Evolutionary conservation across 2,329 filamentous ascomycete species (phyloP).

Genomic region (Sporothrix globosa): DNA sequence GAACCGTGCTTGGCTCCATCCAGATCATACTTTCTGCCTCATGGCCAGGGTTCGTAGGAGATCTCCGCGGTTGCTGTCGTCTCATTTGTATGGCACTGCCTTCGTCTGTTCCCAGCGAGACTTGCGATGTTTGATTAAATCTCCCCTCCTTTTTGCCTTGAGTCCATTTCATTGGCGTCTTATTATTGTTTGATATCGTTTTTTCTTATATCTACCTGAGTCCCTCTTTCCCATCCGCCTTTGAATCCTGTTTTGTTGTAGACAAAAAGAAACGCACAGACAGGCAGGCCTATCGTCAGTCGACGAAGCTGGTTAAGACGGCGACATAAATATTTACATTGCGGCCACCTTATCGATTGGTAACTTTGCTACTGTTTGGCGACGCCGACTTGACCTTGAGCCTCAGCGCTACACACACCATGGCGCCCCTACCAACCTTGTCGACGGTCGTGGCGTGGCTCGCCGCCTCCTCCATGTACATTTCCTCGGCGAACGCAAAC

Average conservation of each 20-base stretch:
- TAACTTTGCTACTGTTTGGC: not conserved
- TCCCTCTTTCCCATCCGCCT: not conserved
- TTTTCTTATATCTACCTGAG: not conserved
- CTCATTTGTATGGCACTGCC: not conserved
- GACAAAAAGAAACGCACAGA: not conserved
- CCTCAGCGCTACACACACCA: not conserved
- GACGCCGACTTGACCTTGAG: not conserved
- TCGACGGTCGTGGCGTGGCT: not conserved
- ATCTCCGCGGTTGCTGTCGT: not conserved
- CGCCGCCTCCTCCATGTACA: not conserved
- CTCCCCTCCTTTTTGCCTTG: not conserved
- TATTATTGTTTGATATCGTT: not conserved
- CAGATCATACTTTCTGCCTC: not conserved
- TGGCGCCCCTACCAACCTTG: not conserved
- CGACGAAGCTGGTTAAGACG: not conserved
- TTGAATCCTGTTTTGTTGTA: not conserved
- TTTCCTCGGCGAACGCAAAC: not conserved
- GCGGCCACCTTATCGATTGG: too few relatives aligned
- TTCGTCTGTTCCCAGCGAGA: too few relatives aligned
- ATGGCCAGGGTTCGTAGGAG: conserved; percentile 2
- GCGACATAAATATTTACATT: not conserved
- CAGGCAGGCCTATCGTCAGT: not conserved
- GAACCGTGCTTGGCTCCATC: not conserved
- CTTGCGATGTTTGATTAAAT: not conserved
- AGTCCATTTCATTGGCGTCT: not conserved